Conservation (phyloP, 768 basidiomycete genomes). For the Lactifluus pinguis region DNA sequence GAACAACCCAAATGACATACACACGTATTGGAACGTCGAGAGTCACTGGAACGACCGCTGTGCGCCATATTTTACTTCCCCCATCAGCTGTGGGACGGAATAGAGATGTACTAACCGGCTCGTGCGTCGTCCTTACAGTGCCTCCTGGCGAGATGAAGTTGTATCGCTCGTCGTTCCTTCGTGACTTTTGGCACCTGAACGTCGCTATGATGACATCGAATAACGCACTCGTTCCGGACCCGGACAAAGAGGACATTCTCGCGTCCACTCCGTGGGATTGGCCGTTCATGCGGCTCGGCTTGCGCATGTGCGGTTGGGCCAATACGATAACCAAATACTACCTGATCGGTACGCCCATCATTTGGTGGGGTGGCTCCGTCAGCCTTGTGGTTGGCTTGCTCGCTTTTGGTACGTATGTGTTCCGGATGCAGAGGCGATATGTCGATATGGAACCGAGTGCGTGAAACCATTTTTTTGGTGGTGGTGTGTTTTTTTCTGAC, state of each 20-base stretch:
- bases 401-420: constrained; percentile 57
- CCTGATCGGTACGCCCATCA: constrained; percentile 81
- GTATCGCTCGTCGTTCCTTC: constrained; percentile 86
- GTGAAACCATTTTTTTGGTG: constrained; percentile 25
- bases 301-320: constrained; percentile 98
- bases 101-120: not conserved
- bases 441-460: constrained; percentile 81
- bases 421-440: constrained; percentile 83
- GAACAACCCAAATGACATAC: constrained; percentile 67
- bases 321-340: constrained; percentile 86
- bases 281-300: constrained; percentile 82
- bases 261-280: constrained; percentile 90
- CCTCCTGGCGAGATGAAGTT: constrained; percentile 74
- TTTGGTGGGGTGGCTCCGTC: constrained; percentile 78
- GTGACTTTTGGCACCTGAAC: constrained; percentile 98
- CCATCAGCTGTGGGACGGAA: not conserved
- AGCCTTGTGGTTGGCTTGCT: constrained; percentile 51
- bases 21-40: constrained; percentile 98
- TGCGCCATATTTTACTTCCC: constrained; percentile 36
- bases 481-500: not conserved
- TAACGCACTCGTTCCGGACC: constrained; percentile 94
- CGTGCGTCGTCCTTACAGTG: constrained; percentile 27
- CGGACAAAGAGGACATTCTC: constrained; percentile 97
- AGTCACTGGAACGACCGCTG: constrained; percentile 93
- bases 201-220: constrained; percentile 99